Evolutionary conservation across 768 basidiomycete species (phyloP).

Genomic region (Boletus vinaceobasis): DNA sequence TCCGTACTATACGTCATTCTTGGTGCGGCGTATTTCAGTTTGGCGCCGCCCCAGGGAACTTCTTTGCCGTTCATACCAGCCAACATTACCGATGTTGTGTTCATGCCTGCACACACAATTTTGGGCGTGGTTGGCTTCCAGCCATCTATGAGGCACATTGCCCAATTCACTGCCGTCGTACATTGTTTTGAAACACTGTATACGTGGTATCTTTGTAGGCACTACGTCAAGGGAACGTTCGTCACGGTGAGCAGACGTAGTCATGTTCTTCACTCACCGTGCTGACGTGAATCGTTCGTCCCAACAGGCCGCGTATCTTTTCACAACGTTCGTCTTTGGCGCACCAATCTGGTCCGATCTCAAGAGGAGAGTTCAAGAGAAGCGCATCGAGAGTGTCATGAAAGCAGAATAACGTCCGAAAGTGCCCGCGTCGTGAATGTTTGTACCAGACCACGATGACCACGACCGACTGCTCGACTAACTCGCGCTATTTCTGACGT

Average conservation of each 20-base stretch:
- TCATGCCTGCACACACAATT: constrained; percentile 20
- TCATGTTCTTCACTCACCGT: background rate
- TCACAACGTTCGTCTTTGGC: constrained; percentile 50
- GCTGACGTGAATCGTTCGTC: background rate
- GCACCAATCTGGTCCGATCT: constrained; percentile 54
- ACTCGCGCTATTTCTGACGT: background rate
- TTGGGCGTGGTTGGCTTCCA: constrained; percentile 14
- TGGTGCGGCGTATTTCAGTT: constrained; percentile 17
- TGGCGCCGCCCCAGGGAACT: constrained; percentile 19
- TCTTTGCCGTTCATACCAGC: constrained; percentile 16
- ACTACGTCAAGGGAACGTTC: constrained; percentile 21
- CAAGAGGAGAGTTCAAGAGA: constrained; percentile 55
- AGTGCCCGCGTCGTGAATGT: background rate
- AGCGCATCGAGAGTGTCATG: constrained; percentile 78
- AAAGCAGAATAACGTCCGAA: constrained; percentile 49
- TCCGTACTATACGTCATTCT: constrained; percentile 10
- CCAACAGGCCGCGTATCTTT: constrained; percentile 50
- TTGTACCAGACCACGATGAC: background rate
- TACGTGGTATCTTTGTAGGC: constrained; percentile 28
- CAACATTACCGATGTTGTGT: constrained; percentile 8
- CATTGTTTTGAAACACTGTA: constrained; percentile 31
- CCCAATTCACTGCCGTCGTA: background rate
- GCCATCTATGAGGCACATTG: constrained; percentile 8
- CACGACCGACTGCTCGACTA: background rate
- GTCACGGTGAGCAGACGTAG: constrained; percentile 14